Conservation (phyloP, 345 rosid species). For the Garcia nutans region DNA sequence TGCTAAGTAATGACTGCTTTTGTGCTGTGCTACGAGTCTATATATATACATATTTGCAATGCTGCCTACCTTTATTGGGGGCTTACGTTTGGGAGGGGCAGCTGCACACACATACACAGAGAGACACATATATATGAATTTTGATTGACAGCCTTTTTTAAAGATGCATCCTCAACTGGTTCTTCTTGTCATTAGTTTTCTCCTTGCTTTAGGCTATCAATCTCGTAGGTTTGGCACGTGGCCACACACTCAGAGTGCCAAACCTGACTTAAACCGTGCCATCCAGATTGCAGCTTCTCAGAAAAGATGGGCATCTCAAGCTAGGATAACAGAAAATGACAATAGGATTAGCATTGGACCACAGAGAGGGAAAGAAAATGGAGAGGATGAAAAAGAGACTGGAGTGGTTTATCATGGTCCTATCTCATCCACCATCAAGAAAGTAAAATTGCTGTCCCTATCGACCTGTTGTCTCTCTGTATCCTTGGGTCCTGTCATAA, state of each 20-base stretch:
- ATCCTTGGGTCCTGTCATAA: slow-evolving; percentile 82
- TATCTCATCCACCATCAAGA: slow-evolving; percentile 82
- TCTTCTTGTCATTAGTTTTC: slow-evolving; percentile 7
- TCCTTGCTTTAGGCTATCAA: slow-evolving; percentile 40
- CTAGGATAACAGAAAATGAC: slow-evolving; percentile 47
- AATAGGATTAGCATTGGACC: slow-evolving; percentile 83
- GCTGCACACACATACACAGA: neutral
- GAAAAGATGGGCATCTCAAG: slow-evolving; percentile 62
- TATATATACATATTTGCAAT: no score
- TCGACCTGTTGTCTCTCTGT: slow-evolving; percentile 97
- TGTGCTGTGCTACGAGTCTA: neutral
- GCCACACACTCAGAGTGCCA: slow-evolving; percentile 31
- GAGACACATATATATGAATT: neutral
- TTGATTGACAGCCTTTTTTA: neutral
- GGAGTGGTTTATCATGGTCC: slow-evolving; percentile 72
- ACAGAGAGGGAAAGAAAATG: slow-evolving; percentile 28
- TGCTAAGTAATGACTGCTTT: neutral
- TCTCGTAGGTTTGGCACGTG: slow-evolving; percentile 34
- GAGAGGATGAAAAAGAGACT: slow-evolving; percentile 46
- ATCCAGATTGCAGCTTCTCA: slow-evolving; percentile 27
- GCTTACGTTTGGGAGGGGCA: neutral
- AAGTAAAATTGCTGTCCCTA: slow-evolving; percentile 88
- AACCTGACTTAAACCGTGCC: slow-evolving; percentile 21
- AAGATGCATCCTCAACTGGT: neutral
- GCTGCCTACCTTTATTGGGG: neutral